A percentile compares a stretch with the other conserved stretches of the same genome.
Conservation (phyloP, 176 grass and related monocot genomes). For the Oryza australiensis region DNA sequence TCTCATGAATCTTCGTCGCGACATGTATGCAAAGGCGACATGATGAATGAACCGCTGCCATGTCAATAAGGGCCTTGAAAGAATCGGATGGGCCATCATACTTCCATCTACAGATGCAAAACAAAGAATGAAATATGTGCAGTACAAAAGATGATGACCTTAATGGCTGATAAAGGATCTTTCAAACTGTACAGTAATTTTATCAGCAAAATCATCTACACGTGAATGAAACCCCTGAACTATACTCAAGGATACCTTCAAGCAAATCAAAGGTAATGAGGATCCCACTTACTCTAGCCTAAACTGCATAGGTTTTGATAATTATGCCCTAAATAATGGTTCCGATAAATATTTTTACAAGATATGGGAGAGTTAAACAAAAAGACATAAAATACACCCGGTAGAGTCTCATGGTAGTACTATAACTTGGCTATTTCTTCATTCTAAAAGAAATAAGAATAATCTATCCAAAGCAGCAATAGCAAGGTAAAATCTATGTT, state of each 20-base stretch:
- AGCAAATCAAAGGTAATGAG: not conserved
- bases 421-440: not conserved
- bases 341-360: slow-evolving; percentile 9
- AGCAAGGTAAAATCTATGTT: not conserved
- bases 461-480: slow-evolving; percentile 11
- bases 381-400: slow-evolving; percentile 10
- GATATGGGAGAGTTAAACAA: not conserved
- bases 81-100: slow-evolving; percentile 92
- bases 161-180: slow-evolving; percentile 8
- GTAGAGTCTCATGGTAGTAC: not conserved
- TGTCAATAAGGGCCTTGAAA: slow-evolving; percentile 95
- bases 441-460: not conserved
- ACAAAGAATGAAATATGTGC: slow-evolving; percentile 14
- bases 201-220: slow-evolving; percentile 23
- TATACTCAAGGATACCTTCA: not conserved
- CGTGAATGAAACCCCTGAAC: not conserved
- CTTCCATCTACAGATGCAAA: slow-evolving; percentile 76
- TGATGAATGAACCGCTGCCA: slow-evolving; percentile 95
- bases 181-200: slow-evolving; percentile 5
- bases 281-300: not conserved
- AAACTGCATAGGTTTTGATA: not conserved
- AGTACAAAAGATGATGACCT: not conserved
- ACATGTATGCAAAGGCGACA: slow-evolving; percentile 95
- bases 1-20: slow-evolving; percentile 83
- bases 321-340: slow-evolving; percentile 24